Evolutionary conservation across 192 early-diverging fungal species (phyloP), one percentile per base, ranked within the genome.

Genomic region (Glomus cerebriforme): DNA sequence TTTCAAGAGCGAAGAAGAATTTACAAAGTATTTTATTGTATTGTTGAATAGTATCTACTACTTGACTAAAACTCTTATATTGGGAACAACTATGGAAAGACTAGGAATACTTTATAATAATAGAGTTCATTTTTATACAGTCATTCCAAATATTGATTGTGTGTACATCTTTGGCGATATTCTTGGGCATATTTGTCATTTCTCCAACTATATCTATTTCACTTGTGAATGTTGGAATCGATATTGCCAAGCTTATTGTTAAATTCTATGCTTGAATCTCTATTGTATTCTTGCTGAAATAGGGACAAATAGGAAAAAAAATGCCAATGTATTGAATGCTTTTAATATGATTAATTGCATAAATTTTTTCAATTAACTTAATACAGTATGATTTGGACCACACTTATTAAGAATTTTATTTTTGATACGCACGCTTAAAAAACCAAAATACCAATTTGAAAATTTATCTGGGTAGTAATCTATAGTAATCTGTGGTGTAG

Each of bases 1-100:
- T 24, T 69, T 69, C 37, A 69, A 69, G n/a, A 45, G 43, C 43
- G n/a, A 26, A 1, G 67, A 68, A 43, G 15, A 69, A 43, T 69
- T 22, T 24, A 69, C 35, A 69, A 69, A 43, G 37, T 69, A 69
- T n/a, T 69, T 69, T 69, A 35, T 69, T 24, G 35, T 69, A 43
- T n/a, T 34, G 31, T 66, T 69, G 67, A 69, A 26, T 43, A 69
- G 22, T 31, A 24, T 69, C 37, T 69, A 69, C 37, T 69, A 43
- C 35, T 22, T 69, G 6, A n/a, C 37, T 66, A 66, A 69, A 69
- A 43, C 45, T 69, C 15, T 69, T 69, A 69, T 69, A 43, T 24
- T 45, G 2, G 67, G 67, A 43, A 69, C 2, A 8, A n/a, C 19
- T 26, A 19, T 66, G 64, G 64, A 66, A 66, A 10, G 64, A 66